Conservation (phyloP, 257 asterid genomes). For the Solanum pinnatisectum region DNA sequence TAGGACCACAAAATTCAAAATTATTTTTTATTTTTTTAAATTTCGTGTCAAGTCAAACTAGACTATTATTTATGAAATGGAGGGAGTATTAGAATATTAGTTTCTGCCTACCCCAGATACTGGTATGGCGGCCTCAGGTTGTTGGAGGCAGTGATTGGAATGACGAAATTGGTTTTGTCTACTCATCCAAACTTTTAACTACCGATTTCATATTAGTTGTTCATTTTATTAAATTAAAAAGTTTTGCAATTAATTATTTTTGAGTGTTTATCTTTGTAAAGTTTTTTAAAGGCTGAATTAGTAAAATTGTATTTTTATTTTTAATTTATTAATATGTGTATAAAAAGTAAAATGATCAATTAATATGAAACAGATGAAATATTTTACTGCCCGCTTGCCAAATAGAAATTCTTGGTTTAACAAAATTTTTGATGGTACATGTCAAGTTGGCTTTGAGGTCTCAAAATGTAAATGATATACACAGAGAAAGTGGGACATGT, state of each 20-base stretch:
- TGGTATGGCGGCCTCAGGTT: neutral
- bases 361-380: neutral
- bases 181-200: neutral
- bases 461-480: neutral
- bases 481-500: neutral
- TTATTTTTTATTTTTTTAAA: too few relatives aligned
- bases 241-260: too few relatives aligned
- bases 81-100: neutral
- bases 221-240: too few relatives aligned
- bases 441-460: neutral
- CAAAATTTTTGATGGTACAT: neutral
- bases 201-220: too few relatives aligned
- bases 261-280: too few relatives aligned
- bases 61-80: too few relatives aligned
- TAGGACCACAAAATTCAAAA: too few relatives aligned
- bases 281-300: too few relatives aligned
- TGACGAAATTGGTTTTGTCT: neutral
- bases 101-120: neutral
- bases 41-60: too few relatives aligned
- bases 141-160: neutral
- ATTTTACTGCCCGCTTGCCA: neutral
- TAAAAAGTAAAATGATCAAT: too few relatives aligned
- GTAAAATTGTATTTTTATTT: too few relatives aligned
- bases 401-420: neutral
- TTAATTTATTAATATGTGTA: too few relatives aligned